Conservation (phyloP, 2,329 filamentous ascomycete species). For the Rutstroemia sp. region DNA sequence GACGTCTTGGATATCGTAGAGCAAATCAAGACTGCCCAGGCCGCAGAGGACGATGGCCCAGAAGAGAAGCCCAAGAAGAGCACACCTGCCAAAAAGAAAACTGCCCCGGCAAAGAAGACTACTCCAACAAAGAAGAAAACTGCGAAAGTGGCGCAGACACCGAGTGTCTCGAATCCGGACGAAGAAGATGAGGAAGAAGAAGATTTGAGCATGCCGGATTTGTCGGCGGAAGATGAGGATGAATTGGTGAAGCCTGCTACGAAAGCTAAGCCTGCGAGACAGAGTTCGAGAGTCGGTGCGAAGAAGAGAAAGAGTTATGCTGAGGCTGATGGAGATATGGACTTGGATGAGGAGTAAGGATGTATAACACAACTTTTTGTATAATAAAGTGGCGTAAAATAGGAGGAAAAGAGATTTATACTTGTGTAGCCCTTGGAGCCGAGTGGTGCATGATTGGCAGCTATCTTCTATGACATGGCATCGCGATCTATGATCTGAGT, state of each 20-base stretch:
- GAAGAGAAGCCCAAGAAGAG: conserved; percentile 12
- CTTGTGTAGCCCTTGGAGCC: too few relatives aligned
- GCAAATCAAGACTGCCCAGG: conserved; percentile 14
- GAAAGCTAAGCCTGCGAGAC: conserved; percentile 11
- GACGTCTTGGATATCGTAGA: conserved; percentile 24
- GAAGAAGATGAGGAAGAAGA: conserved; percentile 25
- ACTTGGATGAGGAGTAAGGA: neutral
- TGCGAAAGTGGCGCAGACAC: neutral
- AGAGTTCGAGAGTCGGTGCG: conserved; percentile 16
- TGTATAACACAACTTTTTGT: neutral
- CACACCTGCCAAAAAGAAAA: conserved; percentile 15
- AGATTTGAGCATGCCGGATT: conserved; percentile 32
- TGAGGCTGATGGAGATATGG: conserved; percentile 2
- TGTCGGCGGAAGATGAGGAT: conserved; percentile 30
- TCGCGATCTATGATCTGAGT: too few relatives aligned
- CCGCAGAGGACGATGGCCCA: neutral
- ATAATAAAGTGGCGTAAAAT: neutral
- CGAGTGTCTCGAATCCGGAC: neutral
- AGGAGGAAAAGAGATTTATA: too few relatives aligned
- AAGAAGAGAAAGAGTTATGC: conserved; percentile 14
- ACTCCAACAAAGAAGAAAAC: conserved; percentile 25
- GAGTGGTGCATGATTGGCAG: too few relatives aligned
- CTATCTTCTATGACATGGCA: too few relatives aligned
- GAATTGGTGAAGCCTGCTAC: neutral
- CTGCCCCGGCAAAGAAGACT: conserved; percentile 19